Conservation (phyloP, 2,329 filamentous ascomycete species). For the Alternaria sp. region DNA sequence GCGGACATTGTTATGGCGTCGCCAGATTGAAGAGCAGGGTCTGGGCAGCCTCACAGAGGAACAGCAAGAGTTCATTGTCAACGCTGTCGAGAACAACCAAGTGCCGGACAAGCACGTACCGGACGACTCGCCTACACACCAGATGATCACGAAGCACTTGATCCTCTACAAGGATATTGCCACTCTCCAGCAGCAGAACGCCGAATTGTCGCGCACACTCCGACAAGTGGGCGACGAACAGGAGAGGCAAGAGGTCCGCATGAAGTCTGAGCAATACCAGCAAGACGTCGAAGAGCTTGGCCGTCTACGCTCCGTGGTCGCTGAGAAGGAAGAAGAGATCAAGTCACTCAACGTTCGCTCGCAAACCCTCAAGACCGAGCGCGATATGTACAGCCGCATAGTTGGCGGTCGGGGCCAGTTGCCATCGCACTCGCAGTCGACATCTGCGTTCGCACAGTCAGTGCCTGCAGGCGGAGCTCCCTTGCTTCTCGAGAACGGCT, state of each 20-base stretch:
- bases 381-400: slow-evolving; percentile 97
- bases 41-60: slow-evolving; percentile 72
- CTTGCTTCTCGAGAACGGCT: slow-evolving; percentile 46
- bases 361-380: slow-evolving; percentile 92
- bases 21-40: slow-evolving; percentile 82
- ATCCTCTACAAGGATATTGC: slow-evolving; percentile 85
- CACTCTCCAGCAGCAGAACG: slow-evolving; percentile 87
- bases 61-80: slow-evolving; percentile 77
- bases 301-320: slow-evolving; percentile 72
- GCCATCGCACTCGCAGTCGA: slow-evolving; percentile 49
- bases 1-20: slow-evolving; percentile 87
- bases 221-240: slow-evolving; percentile 86
- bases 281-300: slow-evolving; percentile 73
- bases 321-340: slow-evolving; percentile 84
- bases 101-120: slow-evolving; percentile 68
- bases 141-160: slow-evolving; percentile 87
- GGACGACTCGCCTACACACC: slow-evolving; percentile 82
- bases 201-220: slow-evolving; percentile 80
- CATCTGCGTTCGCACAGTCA: slow-evolving; percentile 29
- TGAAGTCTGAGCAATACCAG: slow-evolving; percentile 61
- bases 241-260: slow-evolving; percentile 85
- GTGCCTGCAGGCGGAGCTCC: slow-evolving; percentile 16
- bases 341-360: slow-evolving; percentile 81
- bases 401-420: slow-evolving; percentile 75
- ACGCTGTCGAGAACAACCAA: slow-evolving; percentile 73